Conservation (phyloP, 345 rosid genomes). For the Bruguiera sexangula region DNA sequence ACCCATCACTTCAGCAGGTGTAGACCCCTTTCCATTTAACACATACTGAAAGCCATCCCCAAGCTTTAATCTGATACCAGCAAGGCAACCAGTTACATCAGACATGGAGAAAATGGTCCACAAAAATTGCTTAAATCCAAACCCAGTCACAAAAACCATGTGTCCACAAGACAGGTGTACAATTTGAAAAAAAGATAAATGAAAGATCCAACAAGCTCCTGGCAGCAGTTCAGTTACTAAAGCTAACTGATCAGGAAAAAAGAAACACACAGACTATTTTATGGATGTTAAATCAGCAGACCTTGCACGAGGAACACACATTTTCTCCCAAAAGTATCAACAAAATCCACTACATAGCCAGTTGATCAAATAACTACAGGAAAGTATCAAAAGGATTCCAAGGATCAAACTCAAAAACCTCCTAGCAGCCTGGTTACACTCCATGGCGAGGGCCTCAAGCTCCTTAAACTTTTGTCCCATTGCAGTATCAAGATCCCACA, state of each 20-base stretch:
- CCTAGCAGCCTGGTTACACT: constrained; percentile 69
- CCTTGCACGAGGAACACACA: background rate
- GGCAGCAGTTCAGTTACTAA: too few species aligned
- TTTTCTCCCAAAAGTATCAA: background rate
- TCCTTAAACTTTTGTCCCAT: constrained; percentile 54
- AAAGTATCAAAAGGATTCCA: background rate
- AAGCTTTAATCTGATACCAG: constrained; percentile 54
- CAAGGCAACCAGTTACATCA: background rate
- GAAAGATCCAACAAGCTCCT: too few species aligned
- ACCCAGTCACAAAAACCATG: too few species aligned
- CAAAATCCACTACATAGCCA: background rate
- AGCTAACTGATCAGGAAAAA: background rate
- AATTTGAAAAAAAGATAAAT: too few species aligned
- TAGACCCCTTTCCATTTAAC: constrained; percentile 53
- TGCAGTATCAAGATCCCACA: constrained; percentile 63
- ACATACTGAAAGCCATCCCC: constrained; percentile 46
- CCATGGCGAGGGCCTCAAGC: constrained; percentile 59
- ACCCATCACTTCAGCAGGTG: constrained; percentile 71
- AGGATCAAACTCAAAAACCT: constrained; percentile 37
- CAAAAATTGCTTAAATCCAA: too few species aligned
- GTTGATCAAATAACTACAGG: background rate
- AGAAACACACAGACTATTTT: background rate
- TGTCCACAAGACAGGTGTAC: too few species aligned
- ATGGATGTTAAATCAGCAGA: too few species aligned
- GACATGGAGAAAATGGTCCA: background rate